Percentiles rank a stretch among this genome's conserved stretches.
These are phyloP conservation scores for Pseudogymnoascus sp. DNA, from an alignment of 2,329 filamentous ascomycete species.

Conservation along the genomic window DNA sequence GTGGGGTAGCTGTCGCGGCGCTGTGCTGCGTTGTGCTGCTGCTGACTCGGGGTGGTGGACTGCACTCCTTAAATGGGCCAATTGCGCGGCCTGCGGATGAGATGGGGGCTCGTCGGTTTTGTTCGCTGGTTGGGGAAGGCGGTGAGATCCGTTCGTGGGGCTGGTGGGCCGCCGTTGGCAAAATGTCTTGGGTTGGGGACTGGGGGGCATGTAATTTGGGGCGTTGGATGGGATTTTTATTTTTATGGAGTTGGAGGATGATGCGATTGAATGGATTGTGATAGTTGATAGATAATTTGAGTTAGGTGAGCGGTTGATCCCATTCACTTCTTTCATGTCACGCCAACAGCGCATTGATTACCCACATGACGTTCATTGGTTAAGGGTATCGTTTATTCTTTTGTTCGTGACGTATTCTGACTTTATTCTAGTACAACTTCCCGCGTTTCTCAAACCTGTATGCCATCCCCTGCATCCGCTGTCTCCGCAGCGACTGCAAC, in stretches of 20 bases:
- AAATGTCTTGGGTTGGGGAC: not conserved
- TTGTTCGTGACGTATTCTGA: not conserved
- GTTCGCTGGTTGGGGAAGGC: slow-evolving; percentile 1
- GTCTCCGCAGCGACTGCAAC: not conserved
- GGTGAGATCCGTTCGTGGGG: not conserved
- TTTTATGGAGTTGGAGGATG: not conserved
- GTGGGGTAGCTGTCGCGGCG: not conserved
- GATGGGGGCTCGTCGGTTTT: not conserved
- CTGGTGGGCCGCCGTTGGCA: not conserved
- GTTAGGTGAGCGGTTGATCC: not conserved
- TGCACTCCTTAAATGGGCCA: not conserved
- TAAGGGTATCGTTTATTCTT: slow-evolving; percentile 2
- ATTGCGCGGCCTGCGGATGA: not conserved
- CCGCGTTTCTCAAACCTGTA: not conserved
- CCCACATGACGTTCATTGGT: not conserved
- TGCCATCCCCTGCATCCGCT: not conserved
- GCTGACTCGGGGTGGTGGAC: not conserved
- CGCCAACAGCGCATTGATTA: too few relatives aligned
- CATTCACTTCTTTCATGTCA: not conserved
- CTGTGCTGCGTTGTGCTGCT: not conserved
- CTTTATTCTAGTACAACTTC: not conserved
- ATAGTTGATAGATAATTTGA: not conserved
- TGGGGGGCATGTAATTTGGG: not conserved
- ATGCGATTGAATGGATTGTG: not conserved
- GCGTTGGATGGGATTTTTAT: not conserved